Evolutionary conservation across 768 basidiomycete genomes (phyloP), one percentile per base, ranked within the genome.

Genomic region (Naganishia vishniacii): DNA sequence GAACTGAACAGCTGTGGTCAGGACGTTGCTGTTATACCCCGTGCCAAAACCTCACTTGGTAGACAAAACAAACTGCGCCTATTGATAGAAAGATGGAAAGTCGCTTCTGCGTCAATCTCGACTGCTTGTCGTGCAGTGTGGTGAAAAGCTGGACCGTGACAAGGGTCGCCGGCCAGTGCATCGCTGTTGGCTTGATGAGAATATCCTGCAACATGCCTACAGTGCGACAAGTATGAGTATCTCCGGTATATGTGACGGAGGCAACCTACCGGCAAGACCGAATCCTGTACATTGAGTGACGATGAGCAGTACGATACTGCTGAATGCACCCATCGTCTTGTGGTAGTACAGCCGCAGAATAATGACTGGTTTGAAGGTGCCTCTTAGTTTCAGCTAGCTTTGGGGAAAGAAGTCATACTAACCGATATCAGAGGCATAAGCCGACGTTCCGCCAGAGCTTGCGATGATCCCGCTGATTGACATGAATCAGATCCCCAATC

Each of bases 261-360:
- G 12, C 18, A 15, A 65, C 69, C 51, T 29, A 68, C 78, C 78
- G 11, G 75, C 73, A 3, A 78, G 68, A 1, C 76, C 76, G 53
- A 77, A 78, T 12, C 78, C 78, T 20, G 77, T 75, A 59, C 75
- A 73, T 56, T 78, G 78, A 2, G 78, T 78, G 1, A 76, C 77
- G 37, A 78, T 69, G 1, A 78, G 68, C 5, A 78, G 61, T 15
- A 73, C 67, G 41, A 77, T 69, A 4, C 75, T 74, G 6, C 73
- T 67, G 18, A 76, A 4, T 1, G 72, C 56, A 7, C 66, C 65
- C 8, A 78, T 66, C 0, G 73, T 70, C 18, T 69, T 71, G 45
- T 76, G 70, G 65, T 69, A 77, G 68, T 77, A 78, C 32, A 78
- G 67, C n/a, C 73, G 69, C 59, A 77, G 72, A 62, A 78, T 77